A percentile compares a stretch with the other conserved stretches of the same genome.
phyloP scores from a whole-genome alignment of 2,329 filamentous ascomycete genomes.

The Nannizzia gypsea region DNA sequence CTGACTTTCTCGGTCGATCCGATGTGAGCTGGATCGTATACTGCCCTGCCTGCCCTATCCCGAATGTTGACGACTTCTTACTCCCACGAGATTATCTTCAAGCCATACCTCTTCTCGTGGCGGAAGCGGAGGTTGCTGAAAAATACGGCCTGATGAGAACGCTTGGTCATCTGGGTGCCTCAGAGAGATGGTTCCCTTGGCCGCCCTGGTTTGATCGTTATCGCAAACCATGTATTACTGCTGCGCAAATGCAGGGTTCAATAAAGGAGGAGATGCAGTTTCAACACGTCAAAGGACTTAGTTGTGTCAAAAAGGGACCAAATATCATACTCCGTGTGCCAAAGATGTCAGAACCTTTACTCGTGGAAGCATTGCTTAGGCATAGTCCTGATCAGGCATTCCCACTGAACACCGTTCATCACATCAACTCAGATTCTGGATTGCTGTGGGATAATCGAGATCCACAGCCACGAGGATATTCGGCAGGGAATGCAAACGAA shows the following conservation, averaged over 20 bases:
- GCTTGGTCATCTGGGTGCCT: constrained; percentile 10
- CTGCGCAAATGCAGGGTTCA: constrained; percentile 5
- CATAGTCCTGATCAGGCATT: constrained; percentile 5
- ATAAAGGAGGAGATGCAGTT: constrained; percentile 4
- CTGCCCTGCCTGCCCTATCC: constrained; percentile 6
- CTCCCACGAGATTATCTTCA: constrained; percentile 9
- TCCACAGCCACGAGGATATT: constrained; percentile 5
- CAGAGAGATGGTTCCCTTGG: constrained; percentile 10
- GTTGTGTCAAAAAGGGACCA: constrained; percentile 6
- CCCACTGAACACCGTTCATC: constrained; percentile 6
- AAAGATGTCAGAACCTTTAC: not conserved
- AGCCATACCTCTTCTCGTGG: constrained; percentile 7
- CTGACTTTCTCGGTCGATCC: constrained; percentile 8
- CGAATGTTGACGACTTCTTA: constrained; percentile 8
- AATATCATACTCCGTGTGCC: constrained; percentile 8
- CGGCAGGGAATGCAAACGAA: constrained; percentile 7
- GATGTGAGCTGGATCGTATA: constrained; percentile 10
- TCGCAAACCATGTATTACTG: constrained; percentile 9
- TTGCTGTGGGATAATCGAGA: constrained; percentile 10
- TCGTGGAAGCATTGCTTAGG: constrained; percentile 6
- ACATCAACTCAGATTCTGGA: constrained; percentile 10
- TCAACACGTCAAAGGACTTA: constrained; percentile 6
- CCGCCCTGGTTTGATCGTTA: constrained; percentile 11
- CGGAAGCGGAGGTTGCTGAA: constrained; percentile 9
- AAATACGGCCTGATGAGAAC: constrained; percentile 9